These are phyloP conservation scores for Cichorium intybus DNA, from an alignment of 140 eudicot species.

Conservation along the genomic window DNA sequence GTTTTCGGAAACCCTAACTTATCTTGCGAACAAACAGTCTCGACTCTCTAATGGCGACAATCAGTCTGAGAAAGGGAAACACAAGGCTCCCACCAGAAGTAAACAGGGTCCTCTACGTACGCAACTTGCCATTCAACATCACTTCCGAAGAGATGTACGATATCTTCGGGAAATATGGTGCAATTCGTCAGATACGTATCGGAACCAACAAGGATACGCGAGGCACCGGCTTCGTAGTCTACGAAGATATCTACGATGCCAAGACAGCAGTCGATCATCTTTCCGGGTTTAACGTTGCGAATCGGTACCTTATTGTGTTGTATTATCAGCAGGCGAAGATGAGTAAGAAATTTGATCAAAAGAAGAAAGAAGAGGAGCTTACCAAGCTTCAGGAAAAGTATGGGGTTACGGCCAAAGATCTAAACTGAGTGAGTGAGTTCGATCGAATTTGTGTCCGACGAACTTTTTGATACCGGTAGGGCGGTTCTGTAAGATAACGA, in stretches of 20 bases:
- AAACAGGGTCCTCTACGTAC: constrained; percentile 63
- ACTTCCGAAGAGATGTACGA: constrained; percentile 94
- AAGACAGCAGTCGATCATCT: constrained; percentile 83
- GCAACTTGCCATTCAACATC: constrained; percentile 82
- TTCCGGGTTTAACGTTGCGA: constrained; percentile 79
- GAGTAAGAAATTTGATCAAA: constrained; percentile 72
- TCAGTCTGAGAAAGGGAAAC: constrained; percentile 60
- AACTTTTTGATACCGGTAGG: neutral
- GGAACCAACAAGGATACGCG: constrained; percentile 77
- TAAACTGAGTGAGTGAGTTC: constrained; percentile 6
- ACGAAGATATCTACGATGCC: constrained; percentile 84
- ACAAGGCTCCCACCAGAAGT: constrained; percentile 82
- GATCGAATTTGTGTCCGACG: too few species aligned
- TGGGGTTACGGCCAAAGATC: constrained; percentile 69
- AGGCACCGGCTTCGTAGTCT: constrained; percentile 78
- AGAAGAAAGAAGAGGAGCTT: constrained; percentile 71
- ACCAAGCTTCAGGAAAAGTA: constrained; percentile 78
- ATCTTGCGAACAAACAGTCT: neutral
- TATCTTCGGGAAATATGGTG: constrained; percentile 79
- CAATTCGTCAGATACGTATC: constrained; percentile 72
- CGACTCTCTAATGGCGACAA: constrained; percentile 57
- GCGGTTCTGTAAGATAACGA: neutral
- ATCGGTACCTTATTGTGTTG: constrained; percentile 67
- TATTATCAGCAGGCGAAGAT: constrained; percentile 84
- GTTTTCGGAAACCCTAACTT: constrained; percentile 19